Conservation (phyloP, 78 protist species). For the Tieghemostelium lacteum region DNA sequence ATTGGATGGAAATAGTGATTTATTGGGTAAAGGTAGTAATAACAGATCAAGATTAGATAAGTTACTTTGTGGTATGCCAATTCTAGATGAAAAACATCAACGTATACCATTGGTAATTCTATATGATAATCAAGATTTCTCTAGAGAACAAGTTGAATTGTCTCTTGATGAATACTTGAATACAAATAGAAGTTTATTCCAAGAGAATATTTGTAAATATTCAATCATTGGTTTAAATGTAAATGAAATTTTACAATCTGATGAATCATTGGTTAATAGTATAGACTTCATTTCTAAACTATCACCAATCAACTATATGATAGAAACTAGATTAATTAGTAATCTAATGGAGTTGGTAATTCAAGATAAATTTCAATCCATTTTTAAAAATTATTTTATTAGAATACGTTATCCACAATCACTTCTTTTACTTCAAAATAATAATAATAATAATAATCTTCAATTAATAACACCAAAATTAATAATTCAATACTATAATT, state of each 20-base stretch:
- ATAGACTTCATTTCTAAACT: neutral
- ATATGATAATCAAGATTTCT: neutral
- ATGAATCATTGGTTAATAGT: neutral
- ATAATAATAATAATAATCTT: neutral
- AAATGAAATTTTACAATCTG: neutral
- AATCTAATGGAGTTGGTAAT: slow-evolving; percentile 9
- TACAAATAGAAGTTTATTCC: neutral
- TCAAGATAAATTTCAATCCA: neutral
- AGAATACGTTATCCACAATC: neutral
- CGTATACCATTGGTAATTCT: slow-evolving; percentile 6
- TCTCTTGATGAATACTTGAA: neutral
- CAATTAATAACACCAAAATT: slow-evolving; percentile 1
- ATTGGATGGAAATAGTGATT: neutral
- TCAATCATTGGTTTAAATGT: neutral
- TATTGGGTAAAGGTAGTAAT: neutral
- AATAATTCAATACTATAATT: slow-evolving; percentile 24
- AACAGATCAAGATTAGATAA: neutral
- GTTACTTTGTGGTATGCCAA: neutral
- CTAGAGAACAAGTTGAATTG: neutral
- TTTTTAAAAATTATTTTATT: neutral
- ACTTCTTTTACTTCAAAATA: too few relatives aligned
- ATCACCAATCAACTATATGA: slow-evolving; percentile 7
- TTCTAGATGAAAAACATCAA: slow-evolving; percentile 4
- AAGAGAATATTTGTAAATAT: neutral
- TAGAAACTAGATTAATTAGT: slow-evolving; percentile 16